These are phyloP conservation scores for Curvularia eragrostidis DNA, from an alignment of 2,329 filamentous ascomycete species.

Conservation along the genomic window DNA sequence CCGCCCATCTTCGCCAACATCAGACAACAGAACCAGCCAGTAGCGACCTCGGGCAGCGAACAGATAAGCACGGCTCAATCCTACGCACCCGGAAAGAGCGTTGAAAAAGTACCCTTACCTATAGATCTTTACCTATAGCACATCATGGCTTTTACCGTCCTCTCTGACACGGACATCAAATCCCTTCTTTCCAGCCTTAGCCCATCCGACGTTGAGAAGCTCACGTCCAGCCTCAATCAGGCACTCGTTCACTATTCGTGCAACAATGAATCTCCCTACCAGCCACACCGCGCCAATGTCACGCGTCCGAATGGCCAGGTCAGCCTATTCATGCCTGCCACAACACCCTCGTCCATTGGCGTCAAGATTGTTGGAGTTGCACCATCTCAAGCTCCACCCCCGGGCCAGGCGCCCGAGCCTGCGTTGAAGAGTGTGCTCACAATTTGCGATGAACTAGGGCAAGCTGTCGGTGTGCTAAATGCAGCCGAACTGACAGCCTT, in stretches of 20 bases:
- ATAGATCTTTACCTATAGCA: background rate
- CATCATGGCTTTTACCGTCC: constrained; percentile 22
- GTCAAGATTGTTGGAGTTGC: constrained; percentile 73
- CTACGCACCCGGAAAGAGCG: background rate
- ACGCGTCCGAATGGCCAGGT: constrained; percentile 55
- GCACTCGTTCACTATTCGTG: constrained; percentile 42
- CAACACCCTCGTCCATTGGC: constrained; percentile 67
- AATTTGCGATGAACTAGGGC: constrained; percentile 58
- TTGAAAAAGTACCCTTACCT: no score
- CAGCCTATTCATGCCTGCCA: constrained; percentile 78
- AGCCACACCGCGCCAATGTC: constrained; percentile 53
- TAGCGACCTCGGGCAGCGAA: background rate
- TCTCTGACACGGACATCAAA: constrained; percentile 34
- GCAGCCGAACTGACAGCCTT: constrained; percentile 80
- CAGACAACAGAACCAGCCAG: background rate
- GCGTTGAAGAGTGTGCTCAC: constrained; percentile 71
- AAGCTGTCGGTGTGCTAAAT: constrained; percentile 71
- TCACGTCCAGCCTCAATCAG: constrained; percentile 13
- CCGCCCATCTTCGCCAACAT: background rate
- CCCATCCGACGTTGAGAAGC: constrained; percentile 1
- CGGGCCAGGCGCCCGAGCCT: constrained; percentile 26
- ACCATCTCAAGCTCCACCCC: constrained; percentile 24
- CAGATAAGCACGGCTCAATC: background rate
- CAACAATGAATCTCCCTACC: constrained; percentile 44
- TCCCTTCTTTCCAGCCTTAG: constrained; percentile 46